A percentile compares a stretch with the other conserved stretches of the same genome.
Evolutionary conservation across 352 stramenopile genomes (phyloP).

Genomic region (Globisporangium nunn): DNA sequence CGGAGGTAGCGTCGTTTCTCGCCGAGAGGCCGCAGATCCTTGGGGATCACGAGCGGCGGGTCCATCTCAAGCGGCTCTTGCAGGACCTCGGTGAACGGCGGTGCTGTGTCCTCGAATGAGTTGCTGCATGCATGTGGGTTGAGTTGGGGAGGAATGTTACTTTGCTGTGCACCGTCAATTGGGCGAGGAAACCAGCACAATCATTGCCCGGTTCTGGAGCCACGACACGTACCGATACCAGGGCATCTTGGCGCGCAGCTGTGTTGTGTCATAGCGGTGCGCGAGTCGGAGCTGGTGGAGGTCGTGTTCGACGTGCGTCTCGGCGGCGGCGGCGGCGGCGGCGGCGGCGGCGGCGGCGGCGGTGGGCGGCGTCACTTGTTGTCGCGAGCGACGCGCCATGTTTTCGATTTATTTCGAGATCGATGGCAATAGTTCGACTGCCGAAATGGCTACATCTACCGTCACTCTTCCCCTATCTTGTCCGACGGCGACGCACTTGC

Average conservation of each 20-base stretch:
- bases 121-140: slow-evolving; percentile 25
- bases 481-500: background rate
- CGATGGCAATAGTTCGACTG: background rate
- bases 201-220: no score
- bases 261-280: slow-evolving; percentile 13
- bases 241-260: slow-evolving; percentile 29
- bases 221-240: slow-evolving; percentile 53
- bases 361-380: background rate
- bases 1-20: slow-evolving; percentile 43
- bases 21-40: slow-evolving; percentile 41
- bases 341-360: background rate
- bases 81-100: slow-evolving; percentile 25
- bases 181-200: background rate
- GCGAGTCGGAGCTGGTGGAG: slow-evolving; percentile 11
- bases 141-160: background rate
- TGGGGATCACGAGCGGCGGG: slow-evolving; percentile 42
- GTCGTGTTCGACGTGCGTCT: slow-evolving; percentile 7
- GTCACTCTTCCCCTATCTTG: background rate
- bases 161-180: background rate
- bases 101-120: slow-evolving; percentile 40
- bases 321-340: background rate
- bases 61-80: slow-evolving; percentile 34
- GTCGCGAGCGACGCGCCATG: background rate
- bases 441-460: background rate
- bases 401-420: no score